Evolutionary conservation across 2,329 filamentous ascomycete genomes (phyloP), one percentile per base, ranked within the genome.

Genomic region (Pyrenochaeta sp.): DNA sequence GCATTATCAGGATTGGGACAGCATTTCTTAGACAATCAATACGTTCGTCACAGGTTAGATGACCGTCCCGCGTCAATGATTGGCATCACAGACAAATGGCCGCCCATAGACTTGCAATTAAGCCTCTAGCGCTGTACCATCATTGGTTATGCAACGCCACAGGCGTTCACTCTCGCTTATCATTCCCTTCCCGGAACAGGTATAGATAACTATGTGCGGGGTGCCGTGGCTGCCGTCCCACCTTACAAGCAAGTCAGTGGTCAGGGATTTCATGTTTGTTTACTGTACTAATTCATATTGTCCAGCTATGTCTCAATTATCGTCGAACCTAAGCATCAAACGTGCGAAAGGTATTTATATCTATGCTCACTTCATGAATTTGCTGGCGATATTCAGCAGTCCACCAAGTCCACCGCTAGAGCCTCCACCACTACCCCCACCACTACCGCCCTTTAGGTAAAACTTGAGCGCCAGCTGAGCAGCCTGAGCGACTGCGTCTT

Each of bases 391-490:
- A 52, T 79, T 77, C 79, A 88, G 82, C 57, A 90, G 69, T 1
- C 86, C 83, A 59, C 82, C 77, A 13, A 78, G 77, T 1, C 78
- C 78, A 1, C 79, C 77, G 22, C 85, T 85, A 28, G 72, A 73
- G 19, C 71, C 67, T 28, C 78, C 74, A 30, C 80, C 74, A 22
- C 84, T 85, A 12, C 71, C 69, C n/a, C 72, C 79, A 28, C 81
- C 78, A 73, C 78, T 78, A 75, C 92, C 85, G 68, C 85, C 88
- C 86, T 96, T 93, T 82, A 96, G 81, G 78, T 93, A 97, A 87
- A 97, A 90, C 85, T 96, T 93, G 69, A 97, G 78, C 2, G 93
- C 93, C 85, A 91, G 90, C 83, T 96, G 89, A 1, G 88, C 93
- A 2, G 93, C 93, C 76, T 88, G 83, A 74, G 90, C 88, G 46